phyloP scores from a whole-genome alignment of 306 rosid genomes.

The Quercus glauca region DNA sequence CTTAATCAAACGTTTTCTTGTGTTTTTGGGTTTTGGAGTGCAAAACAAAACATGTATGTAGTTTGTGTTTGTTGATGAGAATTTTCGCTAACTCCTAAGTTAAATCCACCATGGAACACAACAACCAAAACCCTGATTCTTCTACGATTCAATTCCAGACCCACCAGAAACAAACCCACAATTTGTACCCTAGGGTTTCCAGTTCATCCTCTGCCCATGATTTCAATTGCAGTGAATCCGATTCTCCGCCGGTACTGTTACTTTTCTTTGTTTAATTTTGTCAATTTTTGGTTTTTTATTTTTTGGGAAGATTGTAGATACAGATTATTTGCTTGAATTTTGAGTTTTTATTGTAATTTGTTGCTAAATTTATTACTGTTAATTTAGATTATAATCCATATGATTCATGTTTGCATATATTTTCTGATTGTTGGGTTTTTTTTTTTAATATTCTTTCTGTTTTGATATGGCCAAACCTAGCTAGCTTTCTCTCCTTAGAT shows the following conservation, averaged over 20 bases:
- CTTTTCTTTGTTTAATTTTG: constrained; percentile 3
- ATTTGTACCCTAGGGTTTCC: constrained; percentile 28
- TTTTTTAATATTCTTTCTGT: not conserved
- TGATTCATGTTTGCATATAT: not conserved
- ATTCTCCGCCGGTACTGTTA: constrained; percentile 23
- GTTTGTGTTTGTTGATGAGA: too few relatives aligned
- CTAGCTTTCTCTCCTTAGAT: constrained; percentile 11
- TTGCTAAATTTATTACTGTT: not conserved
- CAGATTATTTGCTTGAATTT: not conserved
- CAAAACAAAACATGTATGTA: too few relatives aligned
- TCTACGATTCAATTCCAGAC: constrained; percentile 11
- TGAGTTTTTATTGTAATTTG: not conserved
- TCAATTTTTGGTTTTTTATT: not conserved
- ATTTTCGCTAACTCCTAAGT: too few relatives aligned
- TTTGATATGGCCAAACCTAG: not conserved
- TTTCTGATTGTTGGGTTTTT: not conserved
- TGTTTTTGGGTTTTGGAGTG: too few relatives aligned
- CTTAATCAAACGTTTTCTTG: too few relatives aligned
- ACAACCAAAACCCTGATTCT: not conserved
- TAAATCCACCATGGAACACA: not conserved
- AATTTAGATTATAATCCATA: not conserved
- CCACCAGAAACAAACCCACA: constrained; percentile 2
- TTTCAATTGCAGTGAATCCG: not conserved
- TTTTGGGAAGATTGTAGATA: not conserved
- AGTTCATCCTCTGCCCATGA: constrained; percentile 14